Evolutionary conservation across 208 protist species (phyloP).

Genomic region (Wallacemonas collosoma): DNA sequence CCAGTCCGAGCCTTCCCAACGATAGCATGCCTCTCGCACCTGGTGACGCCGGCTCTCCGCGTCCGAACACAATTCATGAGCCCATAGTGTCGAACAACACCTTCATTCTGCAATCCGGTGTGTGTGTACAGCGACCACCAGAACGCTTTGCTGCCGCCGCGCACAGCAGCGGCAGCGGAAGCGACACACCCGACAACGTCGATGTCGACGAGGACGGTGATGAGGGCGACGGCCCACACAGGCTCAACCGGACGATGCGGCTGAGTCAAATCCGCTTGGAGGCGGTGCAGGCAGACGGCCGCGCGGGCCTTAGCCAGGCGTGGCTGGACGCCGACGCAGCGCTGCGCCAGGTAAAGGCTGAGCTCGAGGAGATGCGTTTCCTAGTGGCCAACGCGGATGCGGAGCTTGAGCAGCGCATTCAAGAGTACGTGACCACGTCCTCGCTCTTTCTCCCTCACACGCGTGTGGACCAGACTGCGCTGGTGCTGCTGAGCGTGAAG

Average conservation of each 20-base stretch:
- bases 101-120: constrained; percentile 10
- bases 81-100: constrained; percentile 10
- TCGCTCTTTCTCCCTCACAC: constrained; percentile 67
- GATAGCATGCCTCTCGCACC: background rate
- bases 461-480: constrained; percentile 42
- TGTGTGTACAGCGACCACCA: constrained; percentile 12
- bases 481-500: constrained; percentile 54
- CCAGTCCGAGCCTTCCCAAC: background rate
- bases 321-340: constrained; percentile 51
- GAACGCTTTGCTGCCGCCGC: background rate
- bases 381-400: constrained; percentile 41
- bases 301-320: constrained; percentile 19
- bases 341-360: constrained; percentile 44
- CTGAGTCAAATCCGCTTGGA: constrained; percentile 10
- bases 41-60: background rate
- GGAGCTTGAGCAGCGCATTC: constrained; percentile 44
- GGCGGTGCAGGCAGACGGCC: background rate
- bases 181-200: no score
- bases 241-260: constrained; percentile 7
- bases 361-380: constrained; percentile 61
- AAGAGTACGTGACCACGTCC: constrained; percentile 37
- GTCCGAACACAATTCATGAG: background rate
- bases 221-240: constrained; percentile 2
- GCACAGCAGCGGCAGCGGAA: background rate
- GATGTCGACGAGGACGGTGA: background rate